Evolutionary conservation across 306 rosid species (phyloP).

Genomic region (Sphenostylis stenocarpa): DNA sequence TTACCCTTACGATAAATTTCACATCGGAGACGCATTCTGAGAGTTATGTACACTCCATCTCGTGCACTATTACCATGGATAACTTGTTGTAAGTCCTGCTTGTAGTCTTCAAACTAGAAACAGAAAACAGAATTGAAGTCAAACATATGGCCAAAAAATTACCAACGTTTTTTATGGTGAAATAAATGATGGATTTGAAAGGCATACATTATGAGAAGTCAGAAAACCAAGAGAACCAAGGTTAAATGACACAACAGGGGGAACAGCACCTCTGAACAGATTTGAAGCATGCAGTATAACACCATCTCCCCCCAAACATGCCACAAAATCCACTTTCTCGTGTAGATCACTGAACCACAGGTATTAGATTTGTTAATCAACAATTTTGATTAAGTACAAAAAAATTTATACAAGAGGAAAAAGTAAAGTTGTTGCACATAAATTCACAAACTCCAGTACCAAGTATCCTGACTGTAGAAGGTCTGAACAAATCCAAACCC

Average conservation of each 20-base stretch:
- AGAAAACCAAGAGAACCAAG: constrained; percentile 99
- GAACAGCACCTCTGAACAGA: constrained; percentile 84
- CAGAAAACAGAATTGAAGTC: constrained; percentile 40
- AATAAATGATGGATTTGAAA: constrained; percentile 31
- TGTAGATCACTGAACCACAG: constrained; percentile 73
- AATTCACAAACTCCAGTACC: constrained; percentile 54
- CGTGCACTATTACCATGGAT: constrained; percentile 80
- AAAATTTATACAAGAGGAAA: not conserved
- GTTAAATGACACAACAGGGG: constrained; percentile 94
- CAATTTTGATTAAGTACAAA: constrained; percentile 32
- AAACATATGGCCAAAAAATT: constrained; percentile 21
- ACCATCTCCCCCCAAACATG: constrained; percentile 99
- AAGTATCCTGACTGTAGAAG: constrained; percentile 86
- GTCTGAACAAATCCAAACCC: constrained; percentile 99
- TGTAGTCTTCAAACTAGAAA: constrained; percentile 72
- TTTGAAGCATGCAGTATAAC: constrained; percentile 96
- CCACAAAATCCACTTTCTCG: constrained; percentile 97
- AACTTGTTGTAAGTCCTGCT: constrained; percentile 72
- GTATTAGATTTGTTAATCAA: constrained; percentile 40
- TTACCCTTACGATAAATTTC: constrained; percentile 88
- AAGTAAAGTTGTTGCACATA: constrained; percentile 19
- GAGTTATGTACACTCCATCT: constrained; percentile 96
- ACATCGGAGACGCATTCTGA: constrained; percentile 93
- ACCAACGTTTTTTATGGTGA: constrained; percentile 23
- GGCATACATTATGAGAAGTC: constrained; percentile 81